Evolutionary conservation across 1,139 yeast species (phyloP).

Genomic region (Yamadazyma pseudoaaseri): DNA sequence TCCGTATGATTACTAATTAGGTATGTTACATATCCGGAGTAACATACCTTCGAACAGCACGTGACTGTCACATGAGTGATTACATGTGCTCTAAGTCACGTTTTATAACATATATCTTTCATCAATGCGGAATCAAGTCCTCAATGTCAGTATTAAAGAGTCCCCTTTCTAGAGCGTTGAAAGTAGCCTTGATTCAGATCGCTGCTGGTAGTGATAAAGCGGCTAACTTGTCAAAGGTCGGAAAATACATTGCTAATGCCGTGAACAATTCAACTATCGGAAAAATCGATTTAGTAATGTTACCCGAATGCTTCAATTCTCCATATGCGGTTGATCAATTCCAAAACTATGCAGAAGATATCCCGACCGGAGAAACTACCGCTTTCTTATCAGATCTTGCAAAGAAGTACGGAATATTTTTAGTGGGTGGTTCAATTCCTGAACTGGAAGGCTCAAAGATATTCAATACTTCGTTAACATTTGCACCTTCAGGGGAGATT

Average conservation of each 20-base stretch:
- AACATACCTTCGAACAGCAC: too few relatives aligned
- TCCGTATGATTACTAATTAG: too few relatives aligned
- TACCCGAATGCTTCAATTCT: conserved; percentile 93
- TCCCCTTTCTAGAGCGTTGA: conserved; percentile 35
- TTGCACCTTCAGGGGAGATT: conserved; percentile 65
- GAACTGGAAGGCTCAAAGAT: conserved; percentile 60
- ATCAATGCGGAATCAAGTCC: neutral
- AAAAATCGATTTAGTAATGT: conserved; percentile 58
- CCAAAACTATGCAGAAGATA: conserved; percentile 75
- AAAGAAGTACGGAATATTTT: conserved; percentile 52
- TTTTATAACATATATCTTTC: neutral
- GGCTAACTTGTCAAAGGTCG: conserved; percentile 56
- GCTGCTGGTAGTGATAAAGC: conserved; percentile 67
- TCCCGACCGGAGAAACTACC: conserved; percentile 72
- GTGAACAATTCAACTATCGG: conserved; percentile 45
- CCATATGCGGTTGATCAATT: conserved; percentile 90
- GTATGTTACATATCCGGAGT: too few relatives aligned
- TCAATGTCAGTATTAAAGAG: conserved; percentile 28
- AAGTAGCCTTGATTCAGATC: conserved; percentile 76
- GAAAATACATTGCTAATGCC: conserved; percentile 50
- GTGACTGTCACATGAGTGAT: too few relatives aligned
- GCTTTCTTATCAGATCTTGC: conserved; percentile 63
- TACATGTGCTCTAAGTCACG: neutral
- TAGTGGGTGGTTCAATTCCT: conserved; percentile 92
- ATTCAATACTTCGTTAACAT: conserved; percentile 82